Percentiles rank a stretch among this genome's conserved stretches.
phyloP scores from a whole-genome alignment of 2,329 filamentous ascomycete species.

The Neopestalotiopsis clavispora region DNA sequence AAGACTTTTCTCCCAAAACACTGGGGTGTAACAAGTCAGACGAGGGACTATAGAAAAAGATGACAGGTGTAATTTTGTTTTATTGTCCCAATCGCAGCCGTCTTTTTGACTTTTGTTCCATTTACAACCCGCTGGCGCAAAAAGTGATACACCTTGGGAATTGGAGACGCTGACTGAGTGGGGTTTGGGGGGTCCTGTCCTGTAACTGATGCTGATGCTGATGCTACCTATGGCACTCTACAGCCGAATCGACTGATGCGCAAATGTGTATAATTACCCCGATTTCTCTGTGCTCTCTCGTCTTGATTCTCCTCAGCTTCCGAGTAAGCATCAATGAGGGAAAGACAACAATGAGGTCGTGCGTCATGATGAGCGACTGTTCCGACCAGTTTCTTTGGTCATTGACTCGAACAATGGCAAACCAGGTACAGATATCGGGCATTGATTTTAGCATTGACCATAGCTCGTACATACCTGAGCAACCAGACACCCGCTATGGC shows the following conservation, averaged over 20 bases:
- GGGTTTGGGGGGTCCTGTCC: neutral
- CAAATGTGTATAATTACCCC: too few relatives aligned
- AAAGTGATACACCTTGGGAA: slow-evolving; percentile 1
- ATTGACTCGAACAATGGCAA: too few relatives aligned
- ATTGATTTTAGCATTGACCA: neutral
- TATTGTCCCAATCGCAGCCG: neutral
- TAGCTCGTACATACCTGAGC: neutral
- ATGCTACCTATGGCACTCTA: neutral
- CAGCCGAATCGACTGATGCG: neutral
- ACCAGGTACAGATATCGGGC: neutral
- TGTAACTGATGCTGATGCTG: neutral
- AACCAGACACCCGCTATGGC: neutral
- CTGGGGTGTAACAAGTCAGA: neutral
- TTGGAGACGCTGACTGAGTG: slow-evolving; percentile 2
- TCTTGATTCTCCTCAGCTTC: too few relatives aligned
- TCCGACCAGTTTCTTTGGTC: too few relatives aligned
- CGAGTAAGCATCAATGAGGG: too few relatives aligned
- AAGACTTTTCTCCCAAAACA: too few relatives aligned
- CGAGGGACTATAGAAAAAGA: neutral
- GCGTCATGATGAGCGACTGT: too few relatives aligned
- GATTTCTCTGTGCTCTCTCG: too few relatives aligned
- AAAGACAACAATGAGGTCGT: too few relatives aligned
- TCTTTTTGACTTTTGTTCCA: neutral
- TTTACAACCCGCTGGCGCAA: too few relatives aligned
- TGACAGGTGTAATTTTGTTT: slow-evolving; percentile 8